These are phyloP conservation scores for Pseudogymnoascus sp. DNA, from an alignment of 2,329 filamentous ascomycete genomes.

Conservation along the genomic window DNA sequence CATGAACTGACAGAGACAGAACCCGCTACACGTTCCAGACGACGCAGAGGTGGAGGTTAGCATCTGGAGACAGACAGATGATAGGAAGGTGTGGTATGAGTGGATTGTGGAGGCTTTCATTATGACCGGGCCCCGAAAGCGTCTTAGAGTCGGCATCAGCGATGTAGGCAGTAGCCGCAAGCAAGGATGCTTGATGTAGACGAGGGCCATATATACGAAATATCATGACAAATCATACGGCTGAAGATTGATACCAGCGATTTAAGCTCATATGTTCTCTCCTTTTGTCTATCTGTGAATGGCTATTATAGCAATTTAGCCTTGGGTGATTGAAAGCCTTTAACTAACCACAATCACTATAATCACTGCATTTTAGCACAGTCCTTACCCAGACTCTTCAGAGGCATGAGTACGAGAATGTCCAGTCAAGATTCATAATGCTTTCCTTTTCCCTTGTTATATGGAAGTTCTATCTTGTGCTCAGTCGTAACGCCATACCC, in stretches of 20 bases:
- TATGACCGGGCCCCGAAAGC: slow-evolving; percentile 50
- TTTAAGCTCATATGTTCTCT: not conserved
- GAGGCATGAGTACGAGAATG: not conserved
- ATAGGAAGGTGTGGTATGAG: slow-evolving; percentile 96
- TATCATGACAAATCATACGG: not conserved
- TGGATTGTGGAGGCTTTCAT: slow-evolving; percentile 87
- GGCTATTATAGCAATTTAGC: not conserved
- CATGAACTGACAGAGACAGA: slow-evolving; percentile 42
- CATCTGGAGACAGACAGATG: slow-evolving; percentile 95
- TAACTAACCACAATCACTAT: not conserved
- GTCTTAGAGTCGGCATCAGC: slow-evolving; percentile 59
- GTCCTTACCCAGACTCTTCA: too few species aligned
- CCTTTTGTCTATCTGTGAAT: not conserved
- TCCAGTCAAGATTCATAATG: slow-evolving; percentile 4
- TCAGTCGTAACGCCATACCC: slow-evolving; percentile 7
- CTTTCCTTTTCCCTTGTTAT: slow-evolving; percentile 3
- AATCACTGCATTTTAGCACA: not conserved
- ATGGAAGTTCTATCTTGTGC: slow-evolving; percentile 3
- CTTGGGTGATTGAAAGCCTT: not conserved
- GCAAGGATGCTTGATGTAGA: slow-evolving; percentile 63
- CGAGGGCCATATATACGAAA: not conserved
- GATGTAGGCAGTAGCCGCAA: slow-evolving; percentile 63
- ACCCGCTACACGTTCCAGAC: slow-evolving; percentile 77
- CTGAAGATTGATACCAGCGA: not conserved
- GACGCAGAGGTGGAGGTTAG: slow-evolving; percentile 79